phyloP scores from a whole-genome alignment of 108 stramenopile genomes.

The Skeletonema potamos region DNA sequence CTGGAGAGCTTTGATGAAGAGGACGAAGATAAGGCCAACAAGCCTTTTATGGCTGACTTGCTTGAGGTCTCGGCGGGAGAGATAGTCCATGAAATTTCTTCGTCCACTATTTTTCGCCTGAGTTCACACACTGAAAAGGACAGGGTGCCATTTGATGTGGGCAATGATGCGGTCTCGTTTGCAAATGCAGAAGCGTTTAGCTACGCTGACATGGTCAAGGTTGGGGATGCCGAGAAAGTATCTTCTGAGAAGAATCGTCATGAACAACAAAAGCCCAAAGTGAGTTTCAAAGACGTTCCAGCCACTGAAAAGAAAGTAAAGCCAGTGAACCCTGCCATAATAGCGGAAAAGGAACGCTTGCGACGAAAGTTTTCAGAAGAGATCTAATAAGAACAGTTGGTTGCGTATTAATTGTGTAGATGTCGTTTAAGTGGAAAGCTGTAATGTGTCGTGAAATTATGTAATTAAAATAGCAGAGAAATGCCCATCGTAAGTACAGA shows the following conservation, averaged over 20 bases:
- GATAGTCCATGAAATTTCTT: neutral
- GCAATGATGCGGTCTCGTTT: neutral
- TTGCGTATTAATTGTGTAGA: neutral
- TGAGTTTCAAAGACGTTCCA: neutral
- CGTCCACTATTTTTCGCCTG: neutral
- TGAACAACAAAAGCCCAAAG: neutral
- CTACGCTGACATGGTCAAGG: neutral
- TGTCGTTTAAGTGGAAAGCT: neutral
- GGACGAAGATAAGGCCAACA: neutral
- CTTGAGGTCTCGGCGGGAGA: neutral
- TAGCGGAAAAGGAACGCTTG: neutral
- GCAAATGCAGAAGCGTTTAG: neutral
- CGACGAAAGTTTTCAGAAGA: neutral
- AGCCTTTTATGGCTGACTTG: slow-evolving; percentile 1
- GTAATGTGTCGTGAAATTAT: neutral
- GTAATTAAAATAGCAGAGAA: neutral
- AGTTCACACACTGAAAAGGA: neutral
- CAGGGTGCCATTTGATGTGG: neutral
- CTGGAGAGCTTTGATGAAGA: slow-evolving; percentile 26
- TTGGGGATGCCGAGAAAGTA: neutral
- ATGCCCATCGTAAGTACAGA: neutral
- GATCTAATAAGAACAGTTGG: neutral
- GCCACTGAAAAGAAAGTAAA: neutral
- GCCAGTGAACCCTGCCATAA: neutral
- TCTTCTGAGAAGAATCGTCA: neutral